Base-by-base conservation (phyloP, 2,329 filamentous ascomycete species). In the Purpureocillium lavendulum region DNA sequence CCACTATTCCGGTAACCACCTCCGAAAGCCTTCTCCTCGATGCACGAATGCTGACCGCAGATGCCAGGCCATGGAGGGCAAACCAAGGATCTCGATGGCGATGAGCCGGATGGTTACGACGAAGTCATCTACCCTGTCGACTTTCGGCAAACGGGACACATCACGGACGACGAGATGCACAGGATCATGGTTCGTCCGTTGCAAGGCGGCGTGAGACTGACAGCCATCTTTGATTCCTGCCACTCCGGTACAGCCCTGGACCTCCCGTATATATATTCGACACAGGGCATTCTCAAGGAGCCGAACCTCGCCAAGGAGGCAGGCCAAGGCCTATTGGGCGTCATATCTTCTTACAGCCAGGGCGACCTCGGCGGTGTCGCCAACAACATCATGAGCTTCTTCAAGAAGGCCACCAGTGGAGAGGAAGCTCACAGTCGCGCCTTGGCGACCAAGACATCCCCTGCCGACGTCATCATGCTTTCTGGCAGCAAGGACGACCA, bases 391-490 rank as follows among this genome's bases (percentile, higher is more conserved):
- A 76, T 90, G 58, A 80, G 82, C 34, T 79, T 97, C 54, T 80
- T 94, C 67, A 96, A 94, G 70, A 94, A 92, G 62, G 88, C 87
- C 10, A 83, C 85, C 13, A 78, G 69, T 40, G 89, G 90, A 50
- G 75, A 92, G 42, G 81, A 87, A n/a, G 82, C 82, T 7, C 83
- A 89, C 61, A 77, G 88, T 65, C 82, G 82, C 56, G 80, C 88
- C 36, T 66, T 89, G 49, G 75, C 83, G 49, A 96, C 90, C 32
- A 96, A 95, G 72, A 96, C 90, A 10, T 92, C 85, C 35, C 84
- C 89, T 2, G 92, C 92, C 33, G 92, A 97, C 61, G 90, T 98
- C 33, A 76, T 97, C 58, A 96, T 97, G 87, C 92, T 89, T 79
- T 94, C 87, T 40, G 92, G 92, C 41, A 94, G 87, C 69, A 97